These are phyloP conservation scores for Suhomyces taliae DNA, from an alignment of 1,139 yeast species.

Conservation along the genomic window DNA sequence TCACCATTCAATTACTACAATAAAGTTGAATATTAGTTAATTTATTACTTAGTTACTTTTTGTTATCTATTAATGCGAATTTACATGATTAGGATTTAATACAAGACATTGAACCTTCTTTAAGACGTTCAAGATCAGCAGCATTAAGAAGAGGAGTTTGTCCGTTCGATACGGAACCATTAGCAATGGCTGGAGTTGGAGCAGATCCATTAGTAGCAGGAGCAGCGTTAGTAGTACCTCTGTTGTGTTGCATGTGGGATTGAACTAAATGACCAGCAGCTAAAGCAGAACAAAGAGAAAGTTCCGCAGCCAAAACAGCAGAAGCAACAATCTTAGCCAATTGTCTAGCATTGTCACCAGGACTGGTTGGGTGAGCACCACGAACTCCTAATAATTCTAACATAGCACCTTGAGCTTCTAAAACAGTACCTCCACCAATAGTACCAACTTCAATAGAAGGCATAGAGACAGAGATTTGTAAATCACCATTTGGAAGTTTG, in stretches of 20 bases:
- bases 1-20: too few species aligned
- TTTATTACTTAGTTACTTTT: background rate
- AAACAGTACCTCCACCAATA: constrained; percentile 97
- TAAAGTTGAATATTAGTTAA: too few species aligned
- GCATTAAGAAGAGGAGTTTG: constrained; percentile 12
- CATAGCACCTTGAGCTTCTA: constrained; percentile 97
- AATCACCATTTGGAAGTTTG: constrained; percentile 70
- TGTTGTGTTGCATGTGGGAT: constrained; percentile 95
- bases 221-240: constrained; percentile 55
- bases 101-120: constrained; percentile 73
- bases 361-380: constrained; percentile 92
- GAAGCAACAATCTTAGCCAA: constrained; percentile 94
- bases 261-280: constrained; percentile 99
- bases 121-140: constrained; percentile 53
- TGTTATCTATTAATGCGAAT: constrained; percentile 16
- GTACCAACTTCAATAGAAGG: constrained; percentile 99
- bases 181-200: constrained; percentile 13
- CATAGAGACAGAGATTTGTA: constrained; percentile 93
- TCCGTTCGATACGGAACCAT: constrained; percentile 9
- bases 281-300: constrained; percentile 89
- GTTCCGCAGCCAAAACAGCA: constrained; percentile 94
- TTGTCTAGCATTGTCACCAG: constrained; percentile 94
- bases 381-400: constrained; percentile 89
- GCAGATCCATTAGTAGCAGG: constrained; percentile 14
- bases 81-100: constrained; percentile 33